Base-by-base conservation (phyloP, 495 filamentous ascomycete genomes). In the Lepidopterella palustris region DNA sequence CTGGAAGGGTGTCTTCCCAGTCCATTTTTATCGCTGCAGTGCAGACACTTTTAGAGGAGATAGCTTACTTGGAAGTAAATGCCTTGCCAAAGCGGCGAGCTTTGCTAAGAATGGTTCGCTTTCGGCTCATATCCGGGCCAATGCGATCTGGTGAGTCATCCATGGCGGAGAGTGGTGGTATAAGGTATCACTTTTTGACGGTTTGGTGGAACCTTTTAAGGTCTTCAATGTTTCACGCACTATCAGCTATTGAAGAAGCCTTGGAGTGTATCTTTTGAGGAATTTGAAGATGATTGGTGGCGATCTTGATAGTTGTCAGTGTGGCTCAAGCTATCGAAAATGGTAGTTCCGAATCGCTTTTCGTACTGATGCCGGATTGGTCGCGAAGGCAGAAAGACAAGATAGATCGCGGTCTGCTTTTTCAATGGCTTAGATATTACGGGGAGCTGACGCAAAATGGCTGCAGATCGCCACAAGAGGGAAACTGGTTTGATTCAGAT, bases 21-120 rank as follows among this genome's bases (percentile, higher is more conserved):
- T n/a, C n/a, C n/a, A n/a, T n/a, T n/a, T n/a, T n/a, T n/a, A n/a
- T n/a, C n/a, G n/a, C n/a, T n/a, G n/a, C n/a, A n/a, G n/a, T n/a
- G n/a, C n/a, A n/a, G n/a, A n/a, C n/a, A n/a, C n/a, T n/a, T n/a
- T n/a, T n/a, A n/a, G n/a, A n/a, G n/a, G n/a, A n/a, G n/a, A n/a
- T n/a, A 42, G 10, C 64, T 51, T 54, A 70, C 63, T 61, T 70
- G 13, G 69, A 71, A 11, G 69, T 73, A 52, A 73, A 59, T 11
- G 71, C 69, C 31, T 63, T 65, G 4, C 57, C 51, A 20, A 66
- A 31, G 21, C 69, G 48, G 28, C 65, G 53, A 28, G 27, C 55
- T 51, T 63, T 70, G 20, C 64, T 65, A 25, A 27, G 48, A 32
- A 64, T 62, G 20, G 48, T 67, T 18, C 57, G 53, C 55, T 65